Evolutionary conservation across 2,329 filamentous ascomycete species (phyloP), one percentile per base, ranked within the genome.

Genomic region (Ceratocystis lukuohia): DNA sequence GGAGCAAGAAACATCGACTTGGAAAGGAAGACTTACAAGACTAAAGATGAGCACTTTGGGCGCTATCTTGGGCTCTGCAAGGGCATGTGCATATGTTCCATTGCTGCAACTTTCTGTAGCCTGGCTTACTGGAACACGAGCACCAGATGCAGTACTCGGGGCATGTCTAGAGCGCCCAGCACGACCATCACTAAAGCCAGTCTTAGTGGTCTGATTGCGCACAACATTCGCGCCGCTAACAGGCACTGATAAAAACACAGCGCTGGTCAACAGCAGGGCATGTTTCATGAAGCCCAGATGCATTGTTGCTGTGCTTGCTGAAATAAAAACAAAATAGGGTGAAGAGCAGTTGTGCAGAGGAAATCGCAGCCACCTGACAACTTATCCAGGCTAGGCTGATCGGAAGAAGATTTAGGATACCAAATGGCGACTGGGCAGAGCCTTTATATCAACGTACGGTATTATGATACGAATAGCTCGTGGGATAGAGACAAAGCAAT

Each of bases 41-140:
- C 80, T 83, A 68, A 87, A 77, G 67, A 87, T 83, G 72, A 87
- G 79, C 61, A 86, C 77, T 70, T 85, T 87, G 8, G 84, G 84
- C 28, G 79, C 73, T 66, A 84, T 75, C 69, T 71, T 74, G 8
- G 59, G 37, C 48, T 50, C n/a, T 15, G 44, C 33, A 10, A 53
- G 53, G 41, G 41, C 33, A 45, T 59, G 46, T 57, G 30, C 41
- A 45, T 30, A 20, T 5, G 37, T 57, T 57, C 7, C 53, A 30
- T 57, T 57, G 22, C 53, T 57, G 53, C 22, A 57, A 25, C 25
- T 57, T 8, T 57, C 53, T 30, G 53, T 57, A 28, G 25, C 10
- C 50, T 50, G 63, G 15, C 33, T 20, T 8, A 45, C 33, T 5
- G 53, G 53, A 15, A 65, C 48, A n/a, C 63, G 63, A 30, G 53